Conservation (phyloP, 208 protist genomes). For the Acanthamoeba divionensis region DNA sequence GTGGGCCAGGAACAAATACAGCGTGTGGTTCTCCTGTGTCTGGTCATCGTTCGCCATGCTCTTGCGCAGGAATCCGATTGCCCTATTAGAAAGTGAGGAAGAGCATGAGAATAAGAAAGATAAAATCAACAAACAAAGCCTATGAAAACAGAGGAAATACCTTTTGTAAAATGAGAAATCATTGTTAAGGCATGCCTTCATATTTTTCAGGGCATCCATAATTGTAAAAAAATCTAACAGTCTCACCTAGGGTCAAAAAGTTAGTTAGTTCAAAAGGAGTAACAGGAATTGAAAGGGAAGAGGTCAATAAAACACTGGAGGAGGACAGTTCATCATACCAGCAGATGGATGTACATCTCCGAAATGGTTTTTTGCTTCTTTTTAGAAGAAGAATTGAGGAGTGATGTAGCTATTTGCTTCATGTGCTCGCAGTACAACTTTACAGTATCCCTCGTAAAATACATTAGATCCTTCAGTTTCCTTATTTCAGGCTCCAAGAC, state of each 20-base stretch:
- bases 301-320: no score
- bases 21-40: constrained; percentile 73
- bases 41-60: constrained; percentile 70
- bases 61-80: constrained; percentile 69
- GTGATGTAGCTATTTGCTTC: constrained; percentile 54
- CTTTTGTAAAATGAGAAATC: constrained; percentile 82
- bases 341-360: constrained; percentile 34
- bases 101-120: no score
- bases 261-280: no score
- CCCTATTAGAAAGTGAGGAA: constrained; percentile 31
- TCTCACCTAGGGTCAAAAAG: constrained; percentile 42
- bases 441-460: constrained; percentile 24
- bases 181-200: constrained; percentile 82
- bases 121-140: no score
- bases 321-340: constrained; percentile 40
- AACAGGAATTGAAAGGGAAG: no score
- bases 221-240: constrained; percentile 76
- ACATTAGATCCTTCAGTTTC: constrained; percentile 76
- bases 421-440: constrained; percentile 64
- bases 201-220: constrained; percentile 81
- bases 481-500: constrained; percentile 77
- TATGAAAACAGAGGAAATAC: constrained; percentile 35
- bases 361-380: constrained; percentile 59
- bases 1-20: constrained; percentile 79
- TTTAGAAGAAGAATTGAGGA: constrained; percentile 41